Evolutionary conservation across 305 asterid genomes (phyloP), one percentile per base, ranked within the genome.

Genomic region (Salvia sclarea): DNA sequence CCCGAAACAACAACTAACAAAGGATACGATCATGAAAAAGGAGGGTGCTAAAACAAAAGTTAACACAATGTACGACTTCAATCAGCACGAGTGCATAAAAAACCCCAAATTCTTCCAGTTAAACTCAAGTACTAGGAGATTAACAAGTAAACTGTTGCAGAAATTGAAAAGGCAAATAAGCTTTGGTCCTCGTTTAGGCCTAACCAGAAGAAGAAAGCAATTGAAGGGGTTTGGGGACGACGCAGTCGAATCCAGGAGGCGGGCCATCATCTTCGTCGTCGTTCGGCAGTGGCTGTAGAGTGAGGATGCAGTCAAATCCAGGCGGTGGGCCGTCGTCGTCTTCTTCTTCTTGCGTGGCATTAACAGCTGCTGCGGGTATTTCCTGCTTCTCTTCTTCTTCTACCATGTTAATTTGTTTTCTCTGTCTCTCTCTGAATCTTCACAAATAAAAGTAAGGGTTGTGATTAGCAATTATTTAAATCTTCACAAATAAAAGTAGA

Each of bases 251-350:
- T 18, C 97, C 97, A 55, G 97, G 97, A 20, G 98, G 97, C 1
- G 96, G 96, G 13, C 95, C 96, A 8, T 84, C 88, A 6, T 82
- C 89, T 3, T 81, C 88, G 3, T 80, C 85, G 0, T 66, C 81
- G 7, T 72, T 81, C 13, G 66, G 35, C 30, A 4, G 53, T 9
- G 64, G 74, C 66, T 21, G 81, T 20, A 76, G 72, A 37, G 80
- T 31, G 33, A 76, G 75, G 66, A 86, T 70, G 63, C 77, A 77
- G 14, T 82, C 79, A 66, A 89, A 89, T 55, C 96, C 96, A 72
- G 98, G 98, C 11, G 96, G 96, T 5, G 96, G 96, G 30, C 98
- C 96, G 25, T 88, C 95, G 37, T 84, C 95, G 11, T 89, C 92
- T 0, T 83, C 92, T 0, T 82, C 95, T 2, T 82, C 84, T 2